Evolutionary conservation across 225 moss, liverwort and hornwort genomes (phyloP).

Genomic region (Neckera pumila): DNA sequence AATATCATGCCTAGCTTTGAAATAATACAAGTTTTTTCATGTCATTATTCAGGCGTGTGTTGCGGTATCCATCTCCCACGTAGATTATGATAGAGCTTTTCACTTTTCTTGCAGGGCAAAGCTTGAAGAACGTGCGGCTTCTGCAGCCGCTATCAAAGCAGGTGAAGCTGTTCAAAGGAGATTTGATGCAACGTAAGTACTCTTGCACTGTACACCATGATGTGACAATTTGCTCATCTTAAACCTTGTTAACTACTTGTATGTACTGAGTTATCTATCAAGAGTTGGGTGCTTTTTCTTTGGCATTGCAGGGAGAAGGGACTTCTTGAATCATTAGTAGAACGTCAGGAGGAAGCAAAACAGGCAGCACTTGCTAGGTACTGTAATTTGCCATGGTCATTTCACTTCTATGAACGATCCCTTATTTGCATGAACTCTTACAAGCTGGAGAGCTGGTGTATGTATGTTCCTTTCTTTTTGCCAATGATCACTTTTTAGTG

Average conservation of each 20-base stretch:
- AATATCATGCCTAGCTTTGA: background rate
- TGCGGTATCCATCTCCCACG: background rate
- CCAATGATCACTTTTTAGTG: background rate
- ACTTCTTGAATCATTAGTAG: slow-evolving; percentile 45
- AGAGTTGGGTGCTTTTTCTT: background rate
- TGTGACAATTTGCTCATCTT: background rate
- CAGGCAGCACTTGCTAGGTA: slow-evolving; percentile 70
- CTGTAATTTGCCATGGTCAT: background rate
- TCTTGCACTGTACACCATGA: background rate
- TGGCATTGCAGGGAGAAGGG: slow-evolving; percentile 55
- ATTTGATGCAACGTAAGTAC: slow-evolving; percentile 52
- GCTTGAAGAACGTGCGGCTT: slow-evolving; percentile 28
- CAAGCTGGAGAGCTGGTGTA: background rate
- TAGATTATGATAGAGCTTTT: background rate
- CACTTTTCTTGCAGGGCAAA: slow-evolving; percentile 27
- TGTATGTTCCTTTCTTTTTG: background rate
- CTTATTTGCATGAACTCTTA: background rate
- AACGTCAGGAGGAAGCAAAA: slow-evolving; percentile 66
- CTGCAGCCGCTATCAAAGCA: slow-evolving; percentile 49
- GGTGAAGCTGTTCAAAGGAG: slow-evolving; percentile 39
- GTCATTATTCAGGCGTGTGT: background rate
- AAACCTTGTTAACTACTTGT: background rate
- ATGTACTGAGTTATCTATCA: background rate
- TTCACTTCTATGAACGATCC: background rate
- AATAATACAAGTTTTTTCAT: background rate